Percentiles rank a stretch among this genome's conserved stretches.
Evolutionary conservation across 163 green algal genomes (phyloP).

Genomic region (Chloromonas sp.): DNA sequence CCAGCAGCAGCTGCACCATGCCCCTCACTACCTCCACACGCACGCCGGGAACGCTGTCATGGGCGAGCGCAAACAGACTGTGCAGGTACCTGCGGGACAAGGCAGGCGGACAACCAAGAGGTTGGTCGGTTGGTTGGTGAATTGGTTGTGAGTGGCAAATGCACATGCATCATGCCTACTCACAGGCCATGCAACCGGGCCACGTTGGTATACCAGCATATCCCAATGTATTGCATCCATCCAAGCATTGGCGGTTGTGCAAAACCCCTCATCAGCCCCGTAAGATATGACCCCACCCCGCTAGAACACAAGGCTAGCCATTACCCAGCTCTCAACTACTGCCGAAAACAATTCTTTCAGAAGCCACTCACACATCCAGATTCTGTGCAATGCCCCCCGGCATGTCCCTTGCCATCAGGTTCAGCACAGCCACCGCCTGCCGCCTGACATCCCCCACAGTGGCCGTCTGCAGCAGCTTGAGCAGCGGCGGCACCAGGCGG

Average conservation of each 20-base stretch:
- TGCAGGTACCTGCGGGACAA: conserved; percentile 46
- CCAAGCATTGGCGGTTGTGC: too few species aligned
- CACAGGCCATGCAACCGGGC: too few species aligned
- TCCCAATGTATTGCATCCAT: not conserved
- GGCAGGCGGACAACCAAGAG: not conserved
- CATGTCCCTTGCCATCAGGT: conserved; percentile 61
- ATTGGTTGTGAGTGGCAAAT: not conserved
- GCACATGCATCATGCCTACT: too few species aligned
- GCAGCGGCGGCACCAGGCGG: conserved; percentile 62
- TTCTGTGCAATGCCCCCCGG: conserved; percentile 43
- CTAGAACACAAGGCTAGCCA: too few species aligned
- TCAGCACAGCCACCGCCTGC: conserved; percentile 54
- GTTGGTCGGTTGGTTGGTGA: not conserved
- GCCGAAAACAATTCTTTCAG: too few species aligned
- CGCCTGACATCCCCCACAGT: conserved; percentile 15
- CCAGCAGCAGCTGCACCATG: conserved; percentile 64
- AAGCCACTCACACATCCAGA: conserved; percentile 47
- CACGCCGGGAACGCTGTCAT: conserved; percentile 53
- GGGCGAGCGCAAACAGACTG: conserved; percentile 73
- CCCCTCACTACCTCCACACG: conserved; percentile 68
- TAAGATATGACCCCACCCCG: too few species aligned
- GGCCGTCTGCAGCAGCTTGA: conserved; percentile 48
- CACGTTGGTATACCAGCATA: not conserved
- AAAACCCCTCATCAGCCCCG: too few species aligned
- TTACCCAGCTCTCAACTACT: too few species aligned